phyloP scores from a whole-genome alignment of 306 rosid species.

The Cicer judaicum region DNA sequence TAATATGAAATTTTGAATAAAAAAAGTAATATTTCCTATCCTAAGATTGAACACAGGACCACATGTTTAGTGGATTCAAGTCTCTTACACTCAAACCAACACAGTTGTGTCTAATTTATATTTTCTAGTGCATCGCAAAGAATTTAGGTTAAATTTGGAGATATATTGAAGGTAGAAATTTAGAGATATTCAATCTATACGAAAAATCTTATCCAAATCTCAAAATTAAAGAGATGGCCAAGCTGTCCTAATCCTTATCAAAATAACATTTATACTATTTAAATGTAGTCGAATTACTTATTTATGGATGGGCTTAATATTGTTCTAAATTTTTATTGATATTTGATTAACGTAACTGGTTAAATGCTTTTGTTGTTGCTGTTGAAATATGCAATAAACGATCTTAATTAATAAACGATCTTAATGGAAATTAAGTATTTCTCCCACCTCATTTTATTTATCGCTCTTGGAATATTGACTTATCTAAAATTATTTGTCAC shows the following conservation, averaged over 20 bases:
- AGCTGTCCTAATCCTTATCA: not conserved
- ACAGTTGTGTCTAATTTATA: not conserved
- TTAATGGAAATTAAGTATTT: not conserved
- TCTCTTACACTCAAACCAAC: not conserved
- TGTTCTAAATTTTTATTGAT: not conserved
- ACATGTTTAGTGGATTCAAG: not conserved
- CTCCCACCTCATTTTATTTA: not conserved
- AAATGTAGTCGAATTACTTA: constrained; percentile 1
- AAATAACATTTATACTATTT: not conserved
- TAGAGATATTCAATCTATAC: not conserved
- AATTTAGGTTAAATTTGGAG: not conserved
- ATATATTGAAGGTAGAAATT: constrained; percentile 9
- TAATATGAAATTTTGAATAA: constrained; percentile 7
- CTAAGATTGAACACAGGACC: not conserved
- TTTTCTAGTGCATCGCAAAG: not conserved
- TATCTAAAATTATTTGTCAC: not conserved
- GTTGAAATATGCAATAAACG: no score
- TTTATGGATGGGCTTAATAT: not conserved
- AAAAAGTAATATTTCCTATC: not conserved
- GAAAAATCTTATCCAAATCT: not conserved
- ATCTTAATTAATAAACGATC: no score
- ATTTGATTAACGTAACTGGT: not conserved
- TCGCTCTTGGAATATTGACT: not conserved
- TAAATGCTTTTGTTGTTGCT: not conserved
- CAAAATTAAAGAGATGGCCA: not conserved